Base-by-base conservation (phyloP, 805 yeast species). In the Starmerella powellii region DNA sequence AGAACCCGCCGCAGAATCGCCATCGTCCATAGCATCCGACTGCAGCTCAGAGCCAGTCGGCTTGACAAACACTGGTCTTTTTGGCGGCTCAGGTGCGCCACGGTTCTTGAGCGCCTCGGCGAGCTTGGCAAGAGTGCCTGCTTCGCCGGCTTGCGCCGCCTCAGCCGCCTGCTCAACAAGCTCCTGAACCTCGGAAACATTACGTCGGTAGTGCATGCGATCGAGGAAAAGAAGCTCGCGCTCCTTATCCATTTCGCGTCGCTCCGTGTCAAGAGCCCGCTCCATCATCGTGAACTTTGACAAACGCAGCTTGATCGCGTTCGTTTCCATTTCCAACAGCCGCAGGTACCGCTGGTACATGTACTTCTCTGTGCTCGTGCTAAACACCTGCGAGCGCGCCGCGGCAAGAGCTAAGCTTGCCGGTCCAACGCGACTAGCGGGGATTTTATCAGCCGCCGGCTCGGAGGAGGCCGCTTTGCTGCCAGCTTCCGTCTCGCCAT, bases 291-390 rank as follows among this genome's bases (percentile, higher is more conserved):
- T 67, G 44, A 91, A 63, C 53, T 80, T 76, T 28, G 71, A 66
- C 51, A 88, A 65, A 60, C 88, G 88, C 41, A 73, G 57, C 40
- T 84, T 85, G 41, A 88, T 67, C 57, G 84, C 82, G 45, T 77
- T 70, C 48, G 85, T 65, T 42, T 88, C 81, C 48, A 82, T 67
- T 50, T 76, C 79, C 32, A 82, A 74, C 32, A 78, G 70, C 58
- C 73, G 79, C 56, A 71, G 74, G 44, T 74, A 73, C 43, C 78
- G 65, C 42, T 70, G 65, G 37, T 74, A 60, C 54, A 57, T 56
- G 77, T 74, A 85, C 46, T 47, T 49, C 31, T 54, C 58, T 8
- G 56, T 50, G 41, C 40, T 36, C 31, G 37, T 39, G 35, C 52
- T 45, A 44, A 54, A 54, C 29, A 51, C 53, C n/a, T 41, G 47